A percentile compares a stretch with the other conserved stretches of the same genome.
phyloP scores from a whole-genome alignment of 1,284 basidiomycete species.

The Moesziomyces antarcticus region DNA sequence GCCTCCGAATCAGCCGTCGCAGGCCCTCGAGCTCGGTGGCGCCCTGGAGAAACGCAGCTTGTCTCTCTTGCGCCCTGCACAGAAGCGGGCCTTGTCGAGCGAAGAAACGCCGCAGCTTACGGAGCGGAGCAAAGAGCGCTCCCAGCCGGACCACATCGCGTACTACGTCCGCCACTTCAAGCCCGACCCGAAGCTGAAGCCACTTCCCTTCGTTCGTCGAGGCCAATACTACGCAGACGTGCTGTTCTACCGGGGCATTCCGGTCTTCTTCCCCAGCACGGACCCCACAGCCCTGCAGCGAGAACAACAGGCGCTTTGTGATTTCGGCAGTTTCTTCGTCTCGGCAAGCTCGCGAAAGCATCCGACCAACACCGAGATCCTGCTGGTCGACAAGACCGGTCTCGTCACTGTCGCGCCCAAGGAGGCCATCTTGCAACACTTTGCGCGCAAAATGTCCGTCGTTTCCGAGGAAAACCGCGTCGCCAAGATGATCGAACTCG shows the following conservation, averaged over 20 bases:
- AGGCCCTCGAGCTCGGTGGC: too few species aligned
- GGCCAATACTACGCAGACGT: neutral
- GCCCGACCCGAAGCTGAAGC: neutral
- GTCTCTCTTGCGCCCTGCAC: too few species aligned
- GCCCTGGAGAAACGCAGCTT: too few species aligned
- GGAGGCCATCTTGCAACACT: too few species aligned
- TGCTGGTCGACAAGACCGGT: too few species aligned
- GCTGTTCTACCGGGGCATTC: neutral
- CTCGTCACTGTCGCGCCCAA: too few species aligned
- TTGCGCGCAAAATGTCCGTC: neutral
- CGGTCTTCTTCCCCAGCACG: neutral
- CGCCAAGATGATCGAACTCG: neutral
- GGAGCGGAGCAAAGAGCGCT: too few species aligned
- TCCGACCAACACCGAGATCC: neutral
- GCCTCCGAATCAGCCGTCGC: too few species aligned
- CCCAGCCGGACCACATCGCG: too few species aligned
- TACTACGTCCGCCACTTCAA: too few species aligned
- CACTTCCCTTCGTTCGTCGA: neutral
- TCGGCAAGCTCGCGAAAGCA: neutral
- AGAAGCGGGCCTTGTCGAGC: too few species aligned
- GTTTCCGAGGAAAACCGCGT: neutral
- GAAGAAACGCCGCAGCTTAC: too few species aligned
- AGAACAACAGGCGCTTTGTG: neutral
- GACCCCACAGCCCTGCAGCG: neutral
- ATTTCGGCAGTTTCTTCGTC: constrained; percentile 4